Base-by-base conservation (phyloP, 805 yeast genomes). In the Suhomyces canberraensis region DNA sequence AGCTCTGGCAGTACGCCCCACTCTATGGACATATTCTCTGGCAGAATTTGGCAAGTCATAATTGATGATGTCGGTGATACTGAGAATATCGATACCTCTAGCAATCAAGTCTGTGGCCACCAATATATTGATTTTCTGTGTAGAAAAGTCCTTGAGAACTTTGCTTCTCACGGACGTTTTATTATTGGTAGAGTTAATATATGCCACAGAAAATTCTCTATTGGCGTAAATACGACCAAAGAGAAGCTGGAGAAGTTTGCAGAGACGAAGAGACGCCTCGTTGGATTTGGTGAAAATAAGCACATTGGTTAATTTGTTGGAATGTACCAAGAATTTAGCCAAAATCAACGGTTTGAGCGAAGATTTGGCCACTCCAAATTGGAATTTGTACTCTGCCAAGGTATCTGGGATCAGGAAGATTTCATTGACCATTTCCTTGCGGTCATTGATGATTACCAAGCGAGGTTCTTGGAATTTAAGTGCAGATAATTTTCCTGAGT, bases 1-100 rank as follows among this genome's bases (percentile, higher is more conserved):
- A 2, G 98, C 99, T 64, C 99, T 79, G 2, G 98, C 97, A 0
- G 98, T 90, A 67, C 99, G 81, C 27, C 99, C 99, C 26, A 89
- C 88, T 52, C 99, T 76, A 61, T 93, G 99, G 18, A 93, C 88
- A 48, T 93, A 93, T 50, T 93, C 98, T 45, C 95, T 81, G 1
- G 90, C 74, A 1, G 96, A 84, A 17, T 78, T 71, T 16, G 99
- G 98, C 37, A 89, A 60, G 54, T 93, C 98, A 59, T 93, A 93
- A 61, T 93, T 93, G 35, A 93, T 66, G 9, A 93, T 96, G 44
- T 78, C 76, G 29, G 77, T 71, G 33, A 93, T 76, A 3, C 78
- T 71, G 11, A 73, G 62, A 30, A 93, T 73, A 61, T 91, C 96
- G 33, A 93, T 76, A 66, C 99, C 99, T 63, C 99, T 80, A n/a